Evolutionary conservation across 2,329 filamentous ascomycete species (phyloP).

Genomic region (Diaporthe sp.): DNA sequence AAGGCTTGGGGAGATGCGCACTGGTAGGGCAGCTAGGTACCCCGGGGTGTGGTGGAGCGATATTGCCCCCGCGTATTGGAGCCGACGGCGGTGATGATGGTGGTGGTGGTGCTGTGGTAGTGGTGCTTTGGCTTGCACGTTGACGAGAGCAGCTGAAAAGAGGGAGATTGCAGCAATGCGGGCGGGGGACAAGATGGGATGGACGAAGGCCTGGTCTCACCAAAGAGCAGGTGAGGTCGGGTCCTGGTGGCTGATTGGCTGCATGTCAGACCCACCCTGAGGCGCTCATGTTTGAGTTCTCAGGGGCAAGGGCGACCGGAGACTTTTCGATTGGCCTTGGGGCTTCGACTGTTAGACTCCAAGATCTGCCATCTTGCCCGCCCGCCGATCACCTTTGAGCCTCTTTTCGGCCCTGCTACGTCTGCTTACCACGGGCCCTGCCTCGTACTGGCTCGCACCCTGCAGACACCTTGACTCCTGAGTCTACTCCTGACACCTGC

Average conservation of each 20-base stretch:
- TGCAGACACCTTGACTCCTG: background rate
- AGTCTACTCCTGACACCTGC: slow-evolving; percentile 25
- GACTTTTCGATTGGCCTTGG: slow-evolving; percentile 30
- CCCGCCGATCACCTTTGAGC: slow-evolving; percentile 22
- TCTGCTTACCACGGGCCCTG: background rate
- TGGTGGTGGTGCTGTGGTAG: background rate
- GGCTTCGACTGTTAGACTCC: background rate
- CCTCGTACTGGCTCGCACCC: background rate
- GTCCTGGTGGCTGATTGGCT: background rate
- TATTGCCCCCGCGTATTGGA: slow-evolving; percentile 14
- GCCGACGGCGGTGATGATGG: background rate
- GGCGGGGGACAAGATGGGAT: slow-evolving; percentile 3
- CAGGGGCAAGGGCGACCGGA: slow-evolving; percentile 28
- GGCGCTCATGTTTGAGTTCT: slow-evolving; percentile 32
- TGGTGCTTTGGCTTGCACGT: slow-evolving; percentile 1
- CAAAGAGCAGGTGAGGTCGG: slow-evolving; percentile 16
- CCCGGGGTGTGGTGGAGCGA: background rate
- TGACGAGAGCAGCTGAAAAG: slow-evolving; percentile 13
- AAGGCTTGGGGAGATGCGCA: background rate
- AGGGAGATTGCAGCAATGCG: slow-evolving; percentile 24
- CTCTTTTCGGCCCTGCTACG: slow-evolving; percentile 4
- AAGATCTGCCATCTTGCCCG: slow-evolving; percentile 19
- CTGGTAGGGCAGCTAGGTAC: background rate
- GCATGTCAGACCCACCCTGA: slow-evolving; percentile 15
- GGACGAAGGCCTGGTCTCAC: slow-evolving; percentile 13